Percentiles rank a stretch among this genome's conserved stretches.
Evolutionary conservation across 2,329 filamentous ascomycete genomes (phyloP).

Genomic region (Epichloe sp.): DNA sequence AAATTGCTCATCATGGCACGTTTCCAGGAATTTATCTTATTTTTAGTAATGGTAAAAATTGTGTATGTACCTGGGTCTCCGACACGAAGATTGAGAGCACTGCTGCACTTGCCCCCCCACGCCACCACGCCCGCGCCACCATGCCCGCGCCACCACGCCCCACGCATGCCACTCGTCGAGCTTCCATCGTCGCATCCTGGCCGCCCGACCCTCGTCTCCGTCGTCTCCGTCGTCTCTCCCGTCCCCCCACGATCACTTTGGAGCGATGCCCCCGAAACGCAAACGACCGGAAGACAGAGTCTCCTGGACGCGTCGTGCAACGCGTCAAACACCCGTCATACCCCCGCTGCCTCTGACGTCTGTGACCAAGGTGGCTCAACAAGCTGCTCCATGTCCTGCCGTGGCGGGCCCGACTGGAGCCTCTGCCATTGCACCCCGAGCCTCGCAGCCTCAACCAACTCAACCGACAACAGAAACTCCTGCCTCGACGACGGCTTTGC

Average conservation of each 20-base stretch:
- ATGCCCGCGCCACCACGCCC: too few relatives aligned
- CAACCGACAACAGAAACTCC: background rate
- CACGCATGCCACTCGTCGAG: background rate
- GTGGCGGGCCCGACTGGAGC: background rate
- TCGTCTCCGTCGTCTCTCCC: background rate
- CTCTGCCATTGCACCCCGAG: too few relatives aligned
- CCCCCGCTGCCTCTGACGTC: conserved; percentile 15
- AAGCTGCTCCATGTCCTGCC: conserved; percentile 4
- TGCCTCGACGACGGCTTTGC: background rate
- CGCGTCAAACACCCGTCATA: conserved; percentile 25
- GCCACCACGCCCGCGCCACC: too few relatives aligned
- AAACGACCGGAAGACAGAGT: conserved; percentile 19
- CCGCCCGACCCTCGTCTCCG: background rate
- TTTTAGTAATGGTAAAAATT: background rate
- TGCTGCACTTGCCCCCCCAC: too few relatives aligned
- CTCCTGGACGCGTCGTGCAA: conserved; percentile 22
- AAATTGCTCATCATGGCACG: background rate
- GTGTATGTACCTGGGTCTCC: too few relatives aligned
- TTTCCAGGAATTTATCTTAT: background rate
- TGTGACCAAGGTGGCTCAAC: conserved; percentile 2
- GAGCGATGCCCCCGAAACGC: conserved; percentile 25
- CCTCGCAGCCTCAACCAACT: background rate
- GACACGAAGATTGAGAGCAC: too few relatives aligned
- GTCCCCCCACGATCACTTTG: background rate
- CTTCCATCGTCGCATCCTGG: background rate